Base-by-base conservation (phyloP, 2,329 filamentous ascomycete genomes). In the Trichoderma pleuroti region DNA sequence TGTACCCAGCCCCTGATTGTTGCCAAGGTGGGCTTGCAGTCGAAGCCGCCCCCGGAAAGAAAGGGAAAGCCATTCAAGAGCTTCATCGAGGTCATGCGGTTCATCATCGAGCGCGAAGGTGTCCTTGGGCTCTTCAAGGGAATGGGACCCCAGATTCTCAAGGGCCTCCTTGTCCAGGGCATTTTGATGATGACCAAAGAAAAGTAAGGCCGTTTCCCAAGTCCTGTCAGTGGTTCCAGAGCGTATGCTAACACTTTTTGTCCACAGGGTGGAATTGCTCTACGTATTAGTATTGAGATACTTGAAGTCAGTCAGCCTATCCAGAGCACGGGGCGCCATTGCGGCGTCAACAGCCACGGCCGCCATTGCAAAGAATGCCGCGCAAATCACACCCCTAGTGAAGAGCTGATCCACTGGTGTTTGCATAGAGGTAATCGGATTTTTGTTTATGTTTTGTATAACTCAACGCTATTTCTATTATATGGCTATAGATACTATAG, bases 181-280 rank as follows among this genome's bases (percentile, higher is more conserved):
- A 89, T 99, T 70, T 85, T 99, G 49, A 99, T 99, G 96, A 99
- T 98, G 94, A 96, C 94, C 61, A 99, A 99, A 83, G 96, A 99
- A 83, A 88, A 94, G 92, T 94, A 86, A 75, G 65, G 85, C 77
- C 9, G 4, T 62, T 1, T n/a, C n/a, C 39, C 4, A 28, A 28
- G 14, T n/a, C 21, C 6, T 7, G 6, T 26, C 12, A 10, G 5
- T 56, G 4, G 26, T 4, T 14, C 12, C 16, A 60, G 28, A 42
- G 5, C 8, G 72, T 73, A 8, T 12, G 71, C 76, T 76, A 71
- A 78, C 65, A 34, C 5, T 62, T 64, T 52, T 10, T 39, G 1
- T 7, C 8, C 16, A 26, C 71, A 93, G 93, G 75, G 93, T 98
- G 81, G 96, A 98, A 80, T 84, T 98, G 18, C 80, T 94, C 57